A percentile compares a stretch with the other conserved stretches of the same genome.
Evolutionary conservation across 345 rosid species (phyloP).

Genomic region (Viola odorata): DNA sequence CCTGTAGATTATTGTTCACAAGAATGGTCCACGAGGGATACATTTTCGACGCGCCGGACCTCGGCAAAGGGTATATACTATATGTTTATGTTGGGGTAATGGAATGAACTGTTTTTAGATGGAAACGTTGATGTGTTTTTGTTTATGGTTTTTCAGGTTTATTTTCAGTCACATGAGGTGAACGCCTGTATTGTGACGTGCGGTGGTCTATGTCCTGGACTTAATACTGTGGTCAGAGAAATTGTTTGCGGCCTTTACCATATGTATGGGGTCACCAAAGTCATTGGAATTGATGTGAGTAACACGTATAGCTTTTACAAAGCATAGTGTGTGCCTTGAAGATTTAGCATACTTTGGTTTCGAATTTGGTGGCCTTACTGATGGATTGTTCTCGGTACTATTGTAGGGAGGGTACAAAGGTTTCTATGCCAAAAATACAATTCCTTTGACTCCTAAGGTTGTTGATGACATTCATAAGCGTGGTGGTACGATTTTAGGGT

Average conservation of each 20-base stretch:
- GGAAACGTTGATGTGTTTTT: background rate
- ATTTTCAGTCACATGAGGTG: conserved; percentile 33
- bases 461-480: conserved; percentile 75
- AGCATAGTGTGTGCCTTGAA: background rate
- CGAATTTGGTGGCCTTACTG: background rate
- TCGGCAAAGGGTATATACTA: conserved; percentile 28
- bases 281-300: conserved; percentile 41
- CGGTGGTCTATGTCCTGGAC: conserved; percentile 44
- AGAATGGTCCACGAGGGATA: conserved; percentile 27
- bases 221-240: conserved; percentile 44
- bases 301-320: background rate
- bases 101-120: background rate
- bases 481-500: conserved; percentile 77
- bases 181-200: conserved; percentile 44
- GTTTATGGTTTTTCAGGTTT: conserved; percentile 25
- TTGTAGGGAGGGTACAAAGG: conserved; percentile 81
- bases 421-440: conserved; percentile 63
- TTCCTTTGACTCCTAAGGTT: conserved; percentile 45
- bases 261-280: conserved; percentile 36
- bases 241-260: conserved; percentile 38
- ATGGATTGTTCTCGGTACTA: background rate
- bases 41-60: conserved; percentile 50
- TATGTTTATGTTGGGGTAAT: background rate
- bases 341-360: background rate
- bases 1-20: conserved; percentile 33